These are phyloP conservation scores for Metarhizium brunneum DNA, from an alignment of 2,329 filamentous ascomycete genomes.

Conservation along the genomic window DNA sequence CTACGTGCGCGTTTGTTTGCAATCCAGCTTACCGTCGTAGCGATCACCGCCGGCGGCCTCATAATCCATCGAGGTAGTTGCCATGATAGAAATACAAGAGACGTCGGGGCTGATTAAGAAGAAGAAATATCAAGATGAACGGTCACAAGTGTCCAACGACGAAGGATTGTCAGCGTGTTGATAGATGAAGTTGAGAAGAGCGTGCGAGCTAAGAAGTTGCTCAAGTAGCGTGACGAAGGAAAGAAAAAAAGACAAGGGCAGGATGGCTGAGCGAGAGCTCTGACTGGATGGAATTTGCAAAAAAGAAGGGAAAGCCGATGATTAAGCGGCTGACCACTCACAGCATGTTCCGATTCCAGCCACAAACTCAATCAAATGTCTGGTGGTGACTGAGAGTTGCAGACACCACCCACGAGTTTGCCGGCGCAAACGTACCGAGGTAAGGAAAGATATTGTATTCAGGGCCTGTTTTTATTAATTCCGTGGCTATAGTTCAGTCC, in stretches of 20 bases:
- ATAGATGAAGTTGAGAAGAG: constrained; percentile 5
- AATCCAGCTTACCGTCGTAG: constrained; percentile 45
- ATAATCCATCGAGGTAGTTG: constrained; percentile 61
- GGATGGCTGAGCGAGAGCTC: not conserved
- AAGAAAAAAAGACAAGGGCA: constrained; percentile 7
- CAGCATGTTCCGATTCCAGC: not conserved
- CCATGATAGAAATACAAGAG: constrained; percentile 32
- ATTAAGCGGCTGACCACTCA: constrained; percentile 6
- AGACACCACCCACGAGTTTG: no score
- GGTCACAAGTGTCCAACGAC: not conserved
- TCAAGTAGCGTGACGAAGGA: not conserved
- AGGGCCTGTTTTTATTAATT: no score
- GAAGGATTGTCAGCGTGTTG: constrained; percentile 4
- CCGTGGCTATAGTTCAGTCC: no score
- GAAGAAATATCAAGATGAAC: constrained; percentile 7
- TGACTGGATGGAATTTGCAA: constrained; percentile 1
- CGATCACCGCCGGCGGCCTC: constrained; percentile 58
- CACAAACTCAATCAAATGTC: not conserved
- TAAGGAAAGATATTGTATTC: no score
- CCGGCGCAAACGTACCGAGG: no score
- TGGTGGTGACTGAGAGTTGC: no score
- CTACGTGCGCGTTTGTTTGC: not conserved
- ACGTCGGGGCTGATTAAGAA: not conserved
- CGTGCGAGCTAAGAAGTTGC: not conserved
- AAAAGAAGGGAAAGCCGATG: constrained; percentile 4